Conservation (phyloP, 2,329 filamentous ascomycete species). For the Thelonectria olida region DNA sequence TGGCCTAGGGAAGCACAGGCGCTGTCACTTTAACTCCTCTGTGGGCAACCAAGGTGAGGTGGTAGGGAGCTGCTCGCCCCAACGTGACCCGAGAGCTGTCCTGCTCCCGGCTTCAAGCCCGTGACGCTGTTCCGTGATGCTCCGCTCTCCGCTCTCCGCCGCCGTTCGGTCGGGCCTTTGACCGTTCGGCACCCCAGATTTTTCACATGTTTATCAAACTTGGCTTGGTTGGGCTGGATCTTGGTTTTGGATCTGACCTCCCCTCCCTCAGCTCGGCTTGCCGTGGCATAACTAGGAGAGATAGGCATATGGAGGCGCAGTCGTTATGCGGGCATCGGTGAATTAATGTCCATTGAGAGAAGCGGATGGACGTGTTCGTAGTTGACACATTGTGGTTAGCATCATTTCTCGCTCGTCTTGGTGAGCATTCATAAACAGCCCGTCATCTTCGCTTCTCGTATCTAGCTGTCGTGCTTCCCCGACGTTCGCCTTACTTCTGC, state of each 20-base stretch:
- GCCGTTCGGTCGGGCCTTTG: not conserved
- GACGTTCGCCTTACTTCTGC: constrained; percentile 1
- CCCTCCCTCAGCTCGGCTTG: constrained; percentile 6
- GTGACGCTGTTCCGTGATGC: constrained; percentile 4
- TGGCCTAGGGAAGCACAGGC: too few relatives aligned
- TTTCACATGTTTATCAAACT: constrained; percentile 12
- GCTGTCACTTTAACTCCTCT: not conserved
- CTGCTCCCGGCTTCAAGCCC: too few relatives aligned
- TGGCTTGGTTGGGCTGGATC: not conserved
- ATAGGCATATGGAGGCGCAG: not conserved
- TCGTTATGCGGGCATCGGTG: not conserved
- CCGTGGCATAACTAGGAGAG: not conserved
- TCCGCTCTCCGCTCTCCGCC: constrained; percentile 7
- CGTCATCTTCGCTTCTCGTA: not conserved
- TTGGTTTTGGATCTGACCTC: not conserved
- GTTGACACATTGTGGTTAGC: not conserved
- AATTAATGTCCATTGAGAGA: not conserved
- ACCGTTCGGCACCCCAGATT: constrained; percentile 1
- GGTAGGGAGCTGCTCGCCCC: not conserved
- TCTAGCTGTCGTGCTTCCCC: not conserved
- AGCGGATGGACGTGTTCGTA: too few relatives aligned
- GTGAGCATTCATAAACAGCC: constrained; percentile 11
- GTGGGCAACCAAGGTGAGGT: too few relatives aligned
- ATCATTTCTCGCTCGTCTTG: not conserved
- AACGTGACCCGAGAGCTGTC: not conserved